Conservation (phyloP, 169 alveolate genomes). For the Plasmodium vinckei region DNA sequence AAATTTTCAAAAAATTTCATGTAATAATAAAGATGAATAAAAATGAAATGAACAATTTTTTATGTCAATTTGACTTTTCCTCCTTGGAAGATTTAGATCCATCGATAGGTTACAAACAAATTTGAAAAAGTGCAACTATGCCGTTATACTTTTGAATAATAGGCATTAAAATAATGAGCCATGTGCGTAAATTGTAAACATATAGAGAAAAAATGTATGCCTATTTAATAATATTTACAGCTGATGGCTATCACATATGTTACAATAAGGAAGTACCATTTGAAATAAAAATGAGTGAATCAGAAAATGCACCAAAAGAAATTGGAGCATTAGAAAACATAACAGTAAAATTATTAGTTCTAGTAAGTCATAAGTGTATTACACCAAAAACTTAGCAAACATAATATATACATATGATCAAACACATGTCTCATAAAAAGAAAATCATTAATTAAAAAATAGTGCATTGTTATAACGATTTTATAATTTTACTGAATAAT, state of each 20-base stretch:
- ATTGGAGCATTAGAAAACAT: conserved; percentile 92
- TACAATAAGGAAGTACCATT: conserved; percentile 94
- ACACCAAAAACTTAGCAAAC: background rate
- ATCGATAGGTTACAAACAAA: conserved; percentile 83
- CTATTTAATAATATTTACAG: conserved; percentile 48
- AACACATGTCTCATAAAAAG: too few species aligned
- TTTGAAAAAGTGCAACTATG: background rate
- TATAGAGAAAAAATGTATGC: too few species aligned
- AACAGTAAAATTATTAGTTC: conserved; percentile 88
- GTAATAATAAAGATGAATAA: conserved; percentile 60
- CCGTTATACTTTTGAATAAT: background rate
- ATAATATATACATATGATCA: too few species aligned
- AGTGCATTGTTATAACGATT: too few species aligned
- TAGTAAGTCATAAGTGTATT: conserved; percentile 75
- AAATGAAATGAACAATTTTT: conserved; percentile 59
- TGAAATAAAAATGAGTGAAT: conserved; percentile 91
- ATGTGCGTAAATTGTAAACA: too few species aligned
- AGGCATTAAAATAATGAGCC: background rate
- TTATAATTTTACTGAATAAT: too few species aligned
- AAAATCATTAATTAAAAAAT: too few species aligned
- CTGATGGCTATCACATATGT: conserved; percentile 91
- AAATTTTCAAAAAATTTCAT: too few species aligned
- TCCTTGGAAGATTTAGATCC: conserved; percentile 95
- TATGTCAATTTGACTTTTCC: conserved; percentile 89
- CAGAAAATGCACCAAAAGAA: conserved; percentile 87